Conservation (phyloP, 2,329 filamentous ascomycete genomes). For the Neofusicoccum ribis region DNA sequence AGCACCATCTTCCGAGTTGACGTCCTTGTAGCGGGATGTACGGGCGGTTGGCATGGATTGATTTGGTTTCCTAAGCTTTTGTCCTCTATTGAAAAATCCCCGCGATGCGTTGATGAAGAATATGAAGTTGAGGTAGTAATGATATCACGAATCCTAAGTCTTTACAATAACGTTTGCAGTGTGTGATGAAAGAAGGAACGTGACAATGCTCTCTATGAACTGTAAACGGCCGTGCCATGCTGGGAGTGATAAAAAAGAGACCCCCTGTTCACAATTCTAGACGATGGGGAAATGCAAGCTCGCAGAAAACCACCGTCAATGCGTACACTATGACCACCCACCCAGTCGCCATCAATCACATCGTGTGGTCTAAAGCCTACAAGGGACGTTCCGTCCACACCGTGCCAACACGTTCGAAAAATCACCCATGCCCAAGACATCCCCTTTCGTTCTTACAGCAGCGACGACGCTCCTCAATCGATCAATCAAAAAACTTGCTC, state of each 20-base stretch:
- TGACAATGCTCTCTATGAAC: not conserved
- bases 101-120: not conserved
- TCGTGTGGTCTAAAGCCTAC: no score
- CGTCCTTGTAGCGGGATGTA: not conserved
- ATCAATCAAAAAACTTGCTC: conserved; percentile 65
- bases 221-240: not conserved
- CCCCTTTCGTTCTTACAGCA: not conserved
- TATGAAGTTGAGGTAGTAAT: conserved; percentile 4
- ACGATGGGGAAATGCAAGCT: no score
- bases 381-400: no score
- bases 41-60: not conserved
- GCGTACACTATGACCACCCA: not conserved
- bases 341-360: no score
- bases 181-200: not conserved
- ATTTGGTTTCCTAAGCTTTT: not conserved
- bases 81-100: not conserved
- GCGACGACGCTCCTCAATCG: no score
- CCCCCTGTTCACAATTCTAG: no score
- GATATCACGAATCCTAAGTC: not conserved
- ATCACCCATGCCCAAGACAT: no score
- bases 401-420: no score
- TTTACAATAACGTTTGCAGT: not conserved
- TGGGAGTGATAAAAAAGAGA: no score
- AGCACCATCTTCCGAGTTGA: not conserved
- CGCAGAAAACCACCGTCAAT: not conserved